Conservation (phyloP, 2,329 filamentous ascomycete species). For the Pseudogymnoascus verrucosus region DNA sequence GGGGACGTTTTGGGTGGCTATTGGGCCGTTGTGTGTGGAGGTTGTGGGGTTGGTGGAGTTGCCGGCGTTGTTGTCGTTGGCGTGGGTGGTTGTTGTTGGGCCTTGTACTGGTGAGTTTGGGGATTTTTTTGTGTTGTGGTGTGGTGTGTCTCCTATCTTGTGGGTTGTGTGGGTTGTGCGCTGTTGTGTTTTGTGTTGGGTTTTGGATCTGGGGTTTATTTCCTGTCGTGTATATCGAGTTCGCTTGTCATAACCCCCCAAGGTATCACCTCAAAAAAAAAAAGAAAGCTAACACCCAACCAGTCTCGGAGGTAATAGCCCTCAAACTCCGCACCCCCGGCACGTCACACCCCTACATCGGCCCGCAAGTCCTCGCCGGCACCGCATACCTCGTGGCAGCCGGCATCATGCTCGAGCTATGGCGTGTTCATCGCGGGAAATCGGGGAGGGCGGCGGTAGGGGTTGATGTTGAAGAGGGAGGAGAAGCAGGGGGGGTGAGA, state of each 20-base stretch:
- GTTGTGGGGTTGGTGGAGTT: constrained; percentile 33
- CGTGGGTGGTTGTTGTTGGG: constrained; percentile 30
- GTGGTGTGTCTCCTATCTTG: constrained; percentile 19
- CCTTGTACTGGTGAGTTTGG: constrained; percentile 28
- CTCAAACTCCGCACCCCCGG: constrained; percentile 30
- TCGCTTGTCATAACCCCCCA: not conserved
- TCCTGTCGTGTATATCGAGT: not conserved
- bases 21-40: constrained; percentile 33
- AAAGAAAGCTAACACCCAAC: not conserved
- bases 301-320: constrained; percentile 34
- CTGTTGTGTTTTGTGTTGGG: no score
- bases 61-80: constrained; percentile 32
- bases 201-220: not conserved
- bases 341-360: constrained; percentile 27
- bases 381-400: constrained; percentile 30
- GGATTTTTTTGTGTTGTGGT: constrained; percentile 27
- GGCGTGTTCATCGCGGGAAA: constrained; percentile 6
- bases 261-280: no score
- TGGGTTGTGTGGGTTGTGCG: no score
- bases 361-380: constrained; percentile 33
- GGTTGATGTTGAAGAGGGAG: not conserved
- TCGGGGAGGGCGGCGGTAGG: not conserved
- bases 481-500: not conserved
- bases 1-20: constrained; percentile 41
- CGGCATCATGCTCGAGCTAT: constrained; percentile 26